Conservation (phyloP, 2,329 filamentous ascomycete species). For the Oidium heveae region DNA sequence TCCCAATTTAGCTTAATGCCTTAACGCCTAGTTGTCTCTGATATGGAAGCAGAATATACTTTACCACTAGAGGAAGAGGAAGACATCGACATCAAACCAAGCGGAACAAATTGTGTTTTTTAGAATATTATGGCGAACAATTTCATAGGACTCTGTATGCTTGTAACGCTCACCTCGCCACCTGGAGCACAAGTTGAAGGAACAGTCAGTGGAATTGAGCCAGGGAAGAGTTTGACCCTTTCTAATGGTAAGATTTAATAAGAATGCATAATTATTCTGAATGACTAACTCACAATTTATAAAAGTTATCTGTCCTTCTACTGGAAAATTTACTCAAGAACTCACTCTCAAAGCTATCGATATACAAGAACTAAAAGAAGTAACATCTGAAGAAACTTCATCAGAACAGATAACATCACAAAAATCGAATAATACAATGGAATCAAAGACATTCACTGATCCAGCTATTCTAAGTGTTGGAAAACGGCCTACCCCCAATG, state of each 20-base stretch:
- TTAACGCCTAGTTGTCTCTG: no score
- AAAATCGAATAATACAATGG: slow-evolving; percentile 1
- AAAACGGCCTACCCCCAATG: slow-evolving; percentile 13
- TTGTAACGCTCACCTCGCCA: slow-evolving; percentile 14
- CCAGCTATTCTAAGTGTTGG: slow-evolving; percentile 15
- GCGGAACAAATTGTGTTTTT: background rate
- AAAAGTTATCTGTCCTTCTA: slow-evolving; percentile 12
- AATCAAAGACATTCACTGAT: slow-evolving; percentile 11
- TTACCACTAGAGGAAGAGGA: background rate
- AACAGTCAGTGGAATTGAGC: slow-evolving; percentile 13
- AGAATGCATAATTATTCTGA: background rate
- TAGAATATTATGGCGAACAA: slow-evolving; percentile 11
- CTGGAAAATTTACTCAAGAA: slow-evolving; percentile 12
- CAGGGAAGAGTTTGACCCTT: slow-evolving; percentile 14
- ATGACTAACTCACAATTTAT: background rate
- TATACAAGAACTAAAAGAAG: slow-evolving; percentile 13
- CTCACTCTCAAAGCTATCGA: slow-evolving; percentile 13
- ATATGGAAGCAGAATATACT: no score
- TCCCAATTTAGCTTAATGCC: no score
- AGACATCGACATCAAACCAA: background rate
- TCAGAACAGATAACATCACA: slow-evolving; percentile 1
- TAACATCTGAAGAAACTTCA: slow-evolving; percentile 9
- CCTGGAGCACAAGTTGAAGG: slow-evolving; percentile 14
- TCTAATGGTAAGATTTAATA: slow-evolving; percentile 10
- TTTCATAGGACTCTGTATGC: slow-evolving; percentile 15